These are phyloP conservation scores for Tylopilus cervinicoccineus DNA, from an alignment of 768 basidiomycete species.

Conservation along the genomic window DNA sequence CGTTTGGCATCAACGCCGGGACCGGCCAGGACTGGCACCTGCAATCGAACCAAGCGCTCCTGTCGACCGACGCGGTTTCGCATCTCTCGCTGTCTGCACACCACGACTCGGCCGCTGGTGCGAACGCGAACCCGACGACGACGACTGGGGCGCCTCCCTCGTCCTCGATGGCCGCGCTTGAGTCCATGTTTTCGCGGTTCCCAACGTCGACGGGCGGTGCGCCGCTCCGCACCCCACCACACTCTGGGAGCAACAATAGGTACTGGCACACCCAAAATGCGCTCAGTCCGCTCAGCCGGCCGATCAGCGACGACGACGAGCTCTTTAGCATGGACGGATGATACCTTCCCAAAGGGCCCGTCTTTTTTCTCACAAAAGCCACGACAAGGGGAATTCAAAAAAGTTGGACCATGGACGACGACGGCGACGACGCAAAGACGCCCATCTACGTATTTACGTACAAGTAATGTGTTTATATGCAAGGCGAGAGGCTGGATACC, in stretches of 20 bases:
- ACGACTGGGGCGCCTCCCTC: slow-evolving; percentile 9
- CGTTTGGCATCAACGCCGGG: slow-evolving; percentile 29
- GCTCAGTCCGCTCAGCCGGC: slow-evolving; percentile 59
- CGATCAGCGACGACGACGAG: slow-evolving; percentile 62
- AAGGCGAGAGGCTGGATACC: slow-evolving; percentile 29
- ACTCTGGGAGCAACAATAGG: slow-evolving; percentile 21
- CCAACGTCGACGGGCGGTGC: slow-evolving; percentile 13
- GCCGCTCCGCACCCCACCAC: slow-evolving; percentile 28
- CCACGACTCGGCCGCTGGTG: slow-evolving; percentile 10
- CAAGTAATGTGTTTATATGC: slow-evolving; percentile 24
- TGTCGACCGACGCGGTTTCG: slow-evolving; percentile 17
- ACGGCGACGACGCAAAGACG: too few species aligned
- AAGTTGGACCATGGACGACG: slow-evolving; percentile 12
- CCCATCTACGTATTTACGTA: slow-evolving; percentile 24
- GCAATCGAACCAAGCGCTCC: slow-evolving; percentile 22
- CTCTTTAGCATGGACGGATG: slow-evolving; percentile 67
- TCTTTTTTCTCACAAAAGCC: too few species aligned
- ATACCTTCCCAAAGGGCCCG: background rate
- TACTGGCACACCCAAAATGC: slow-evolving; percentile 37
- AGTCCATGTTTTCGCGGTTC: slow-evolving; percentile 53
- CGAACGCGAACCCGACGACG: background rate
- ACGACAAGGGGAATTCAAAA: background rate
- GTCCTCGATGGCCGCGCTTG: slow-evolving; percentile 34
- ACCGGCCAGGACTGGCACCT: slow-evolving; percentile 27
- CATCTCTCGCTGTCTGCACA: slow-evolving; percentile 24